Evolutionary conservation across 768 basidiomycete species (phyloP).

Genomic region (Rhodosporidiobolus sp.): DNA sequence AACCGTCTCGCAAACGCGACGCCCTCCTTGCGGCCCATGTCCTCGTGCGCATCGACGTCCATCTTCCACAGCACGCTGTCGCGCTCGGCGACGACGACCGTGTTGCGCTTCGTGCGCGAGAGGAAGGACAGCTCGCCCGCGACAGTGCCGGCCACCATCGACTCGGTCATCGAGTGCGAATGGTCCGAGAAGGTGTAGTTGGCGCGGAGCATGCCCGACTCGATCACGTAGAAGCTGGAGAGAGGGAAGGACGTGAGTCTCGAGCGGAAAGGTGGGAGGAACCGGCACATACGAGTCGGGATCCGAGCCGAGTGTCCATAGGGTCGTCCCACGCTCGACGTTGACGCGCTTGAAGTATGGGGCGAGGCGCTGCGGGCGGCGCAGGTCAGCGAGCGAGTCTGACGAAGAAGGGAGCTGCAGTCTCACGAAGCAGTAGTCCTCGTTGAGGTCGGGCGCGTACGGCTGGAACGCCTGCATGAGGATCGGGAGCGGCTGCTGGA

Average conservation of each 20-base stretch:
- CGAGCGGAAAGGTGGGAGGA: not conserved
- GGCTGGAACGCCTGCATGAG: conserved; percentile 64
- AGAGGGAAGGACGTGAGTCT: too few species aligned
- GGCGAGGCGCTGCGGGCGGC: conserved; percentile 54
- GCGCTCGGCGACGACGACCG: conserved; percentile 77
- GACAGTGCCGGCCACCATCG: conserved; percentile 61
- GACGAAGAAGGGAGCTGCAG: too few species aligned
- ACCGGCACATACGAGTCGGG: conserved; percentile 55
- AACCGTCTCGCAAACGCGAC: conserved; percentile 31
- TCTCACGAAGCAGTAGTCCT: conserved; percentile 55
- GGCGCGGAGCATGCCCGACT: conserved; percentile 79
- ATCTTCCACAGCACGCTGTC: conserved; percentile 79
- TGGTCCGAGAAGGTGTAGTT: conserved; percentile 67
- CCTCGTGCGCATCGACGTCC: conserved; percentile 58
- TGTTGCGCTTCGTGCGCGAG: conserved; percentile 73
- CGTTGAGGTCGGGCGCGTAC: conserved; percentile 58
- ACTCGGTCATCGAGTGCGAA: conserved; percentile 49
- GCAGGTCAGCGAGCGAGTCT: conserved; percentile 21
- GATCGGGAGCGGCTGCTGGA: conserved; percentile 41
- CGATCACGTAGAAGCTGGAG: conserved; percentile 69
- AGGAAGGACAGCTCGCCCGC: conserved; percentile 88
- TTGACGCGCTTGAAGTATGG: conserved; percentile 68
- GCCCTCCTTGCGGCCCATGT: conserved; percentile 52
- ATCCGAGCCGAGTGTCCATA: conserved; percentile 74
- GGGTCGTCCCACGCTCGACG: conserved; percentile 58